phyloP scores from a whole-genome alignment of 1,139 yeast species.

The Scheffersomyces insectosa region DNA sequence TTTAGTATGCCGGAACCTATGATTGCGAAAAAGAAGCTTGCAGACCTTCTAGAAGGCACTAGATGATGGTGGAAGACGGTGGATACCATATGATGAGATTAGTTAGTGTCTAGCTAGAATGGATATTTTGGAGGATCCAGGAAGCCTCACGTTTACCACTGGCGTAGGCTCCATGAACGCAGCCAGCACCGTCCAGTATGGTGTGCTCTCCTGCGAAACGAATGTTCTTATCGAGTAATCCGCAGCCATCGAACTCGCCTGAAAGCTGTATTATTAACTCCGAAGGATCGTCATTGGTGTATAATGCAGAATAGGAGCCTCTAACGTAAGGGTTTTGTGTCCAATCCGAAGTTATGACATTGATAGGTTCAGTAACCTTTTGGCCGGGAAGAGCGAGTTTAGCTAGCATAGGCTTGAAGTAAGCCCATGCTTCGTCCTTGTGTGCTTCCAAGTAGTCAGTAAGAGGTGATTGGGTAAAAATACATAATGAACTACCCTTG shows the following conservation, averaged over 20 bases:
- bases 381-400: slow-evolving; percentile 19
- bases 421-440: slow-evolving; percentile 41
- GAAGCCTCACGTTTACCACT: slow-evolving; percentile 73
- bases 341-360: slow-evolving; percentile 65
- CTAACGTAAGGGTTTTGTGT: slow-evolving; percentile 64
- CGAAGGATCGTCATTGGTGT: slow-evolving; percentile 67
- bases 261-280: slow-evolving; percentile 56
- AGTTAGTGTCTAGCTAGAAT: no score
- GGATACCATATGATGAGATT: not conserved
- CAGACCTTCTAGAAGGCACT: not conserved
- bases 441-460: slow-evolving; percentile 51
- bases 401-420: slow-evolving; percentile 37
- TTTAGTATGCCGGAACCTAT: not conserved
- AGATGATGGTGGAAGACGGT: not conserved
- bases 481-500: slow-evolving; percentile 41
- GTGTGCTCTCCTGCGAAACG: slow-evolving; percentile 89
- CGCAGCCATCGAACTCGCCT: slow-evolving; percentile 51
- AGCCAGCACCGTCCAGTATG: slow-evolving; percentile 73
- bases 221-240: slow-evolving; percentile 40
- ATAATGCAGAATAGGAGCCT: slow-evolving; percentile 75
- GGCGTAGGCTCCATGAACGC: slow-evolving; percentile 78
- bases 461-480: slow-evolving; percentile 69
- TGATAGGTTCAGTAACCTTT: slow-evolving; percentile 41
- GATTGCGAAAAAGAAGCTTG: no score
- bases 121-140: slow-evolving; percentile 30